phyloP scores from a whole-genome alignment of 2,329 filamentous ascomycete genomes.

The Cladophialophora carrionii region DNA sequence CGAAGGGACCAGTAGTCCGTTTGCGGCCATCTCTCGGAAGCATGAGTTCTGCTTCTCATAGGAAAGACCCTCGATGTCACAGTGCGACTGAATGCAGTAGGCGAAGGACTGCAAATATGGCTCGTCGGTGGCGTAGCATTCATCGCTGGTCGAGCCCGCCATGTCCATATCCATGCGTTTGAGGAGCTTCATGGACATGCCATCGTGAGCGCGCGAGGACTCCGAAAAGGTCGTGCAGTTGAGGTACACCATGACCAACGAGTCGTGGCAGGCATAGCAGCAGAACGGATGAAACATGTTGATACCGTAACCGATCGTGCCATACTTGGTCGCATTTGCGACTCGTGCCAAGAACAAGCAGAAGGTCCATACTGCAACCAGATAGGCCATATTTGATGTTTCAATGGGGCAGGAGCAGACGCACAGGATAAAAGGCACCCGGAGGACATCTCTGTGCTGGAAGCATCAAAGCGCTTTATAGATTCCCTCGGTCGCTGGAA shows the following conservation, averaged over 20 bases:
- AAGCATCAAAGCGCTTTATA: not conserved
- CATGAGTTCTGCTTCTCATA: conserved; percentile 26
- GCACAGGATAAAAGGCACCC: not conserved
- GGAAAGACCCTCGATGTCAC: conserved; percentile 31
- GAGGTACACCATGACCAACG: conserved; percentile 39
- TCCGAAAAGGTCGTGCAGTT: conserved; percentile 38
- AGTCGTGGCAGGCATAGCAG: conserved; percentile 40
- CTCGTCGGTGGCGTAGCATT: conserved; percentile 41
- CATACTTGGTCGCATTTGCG: conserved; percentile 22
- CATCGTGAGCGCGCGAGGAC: conserved; percentile 28
- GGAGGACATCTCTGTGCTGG: not conserved
- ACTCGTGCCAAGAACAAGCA: not conserved
- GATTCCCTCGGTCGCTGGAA: not conserved
- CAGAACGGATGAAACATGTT: conserved; percentile 40
- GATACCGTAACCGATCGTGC: conserved; percentile 42
- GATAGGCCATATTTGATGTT: not conserved
- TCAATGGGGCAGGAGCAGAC: not conserved
- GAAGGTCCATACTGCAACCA: not conserved
- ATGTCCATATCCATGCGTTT: conserved; percentile 36
- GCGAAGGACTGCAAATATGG: conserved; percentile 41
- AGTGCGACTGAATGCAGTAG: conserved; percentile 40
- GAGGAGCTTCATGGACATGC: conserved; percentile 36
- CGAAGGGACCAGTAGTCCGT: not conserved
- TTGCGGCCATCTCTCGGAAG: conserved; percentile 13
- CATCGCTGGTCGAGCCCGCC: conserved; percentile 31